A percentile compares a stretch with the other conserved stretches of the same genome.
Conservation (phyloP, 345 rosid genomes). For the Pugionium cornutum region DNA sequence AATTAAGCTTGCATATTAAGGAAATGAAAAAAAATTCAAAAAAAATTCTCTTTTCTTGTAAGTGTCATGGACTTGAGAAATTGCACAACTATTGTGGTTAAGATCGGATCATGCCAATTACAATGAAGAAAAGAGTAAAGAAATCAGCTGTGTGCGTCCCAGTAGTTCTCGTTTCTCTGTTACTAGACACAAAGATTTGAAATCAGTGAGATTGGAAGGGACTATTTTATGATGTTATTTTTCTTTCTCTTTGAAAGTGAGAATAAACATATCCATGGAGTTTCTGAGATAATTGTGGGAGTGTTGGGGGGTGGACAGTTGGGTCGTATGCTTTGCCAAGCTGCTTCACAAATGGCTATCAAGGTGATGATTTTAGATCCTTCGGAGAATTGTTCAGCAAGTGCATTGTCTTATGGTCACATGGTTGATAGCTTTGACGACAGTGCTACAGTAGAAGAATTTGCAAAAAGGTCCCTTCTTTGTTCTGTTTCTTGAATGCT, state of each 20-base stretch:
- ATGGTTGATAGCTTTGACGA: constrained; percentile 89
- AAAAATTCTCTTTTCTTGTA: constrained; percentile 5
- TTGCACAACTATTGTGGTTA: constrained; percentile 1
- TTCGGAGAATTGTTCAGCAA: constrained; percentile 78
- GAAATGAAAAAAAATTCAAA: too few species aligned
- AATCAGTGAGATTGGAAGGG: background rate
- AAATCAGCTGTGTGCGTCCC: background rate
- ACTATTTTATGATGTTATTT: background rate
- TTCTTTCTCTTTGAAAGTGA: constrained; percentile 34
- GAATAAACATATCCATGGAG: constrained; percentile 52
- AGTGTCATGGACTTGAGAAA: constrained; percentile 3
- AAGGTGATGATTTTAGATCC: constrained; percentile 93
- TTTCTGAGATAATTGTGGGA: constrained; percentile 72
- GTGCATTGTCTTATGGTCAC: constrained; percentile 66
- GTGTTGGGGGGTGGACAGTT: constrained; percentile 98
- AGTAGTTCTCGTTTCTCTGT: background rate
- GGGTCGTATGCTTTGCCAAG: constrained; percentile 97
- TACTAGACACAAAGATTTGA: constrained; percentile 9
- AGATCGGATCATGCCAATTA: background rate
- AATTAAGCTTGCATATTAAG: background rate
- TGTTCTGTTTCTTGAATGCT: background rate
- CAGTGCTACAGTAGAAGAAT: constrained; percentile 66
- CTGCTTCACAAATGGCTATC: constrained; percentile 88
- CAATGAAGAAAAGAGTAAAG: background rate
- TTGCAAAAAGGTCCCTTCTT: constrained; percentile 74